Conservation (phyloP, 2,329 filamentous ascomycete genomes). For the Alternaria sp. region DNA sequence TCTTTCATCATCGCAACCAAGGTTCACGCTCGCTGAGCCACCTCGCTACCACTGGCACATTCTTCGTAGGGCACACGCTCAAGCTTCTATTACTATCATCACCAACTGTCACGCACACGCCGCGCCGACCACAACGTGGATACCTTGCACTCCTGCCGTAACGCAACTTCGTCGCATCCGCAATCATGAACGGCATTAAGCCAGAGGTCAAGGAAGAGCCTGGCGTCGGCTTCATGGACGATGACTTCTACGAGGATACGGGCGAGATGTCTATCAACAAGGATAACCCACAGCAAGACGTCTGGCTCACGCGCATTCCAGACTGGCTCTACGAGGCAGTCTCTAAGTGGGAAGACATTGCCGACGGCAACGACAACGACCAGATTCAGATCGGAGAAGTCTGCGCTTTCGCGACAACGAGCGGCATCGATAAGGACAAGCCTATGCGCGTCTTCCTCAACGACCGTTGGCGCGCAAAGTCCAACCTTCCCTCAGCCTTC, state of each 20-base stretch:
- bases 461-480: conserved; percentile 71
- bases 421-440: conserved; percentile 37
- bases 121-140: not conserved
- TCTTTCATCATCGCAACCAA: conserved; percentile 19
- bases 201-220: conserved; percentile 53
- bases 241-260: conserved; percentile 56
- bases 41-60: conserved; percentile 8
- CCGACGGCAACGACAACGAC: conserved; percentile 49
- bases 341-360: conserved; percentile 47
- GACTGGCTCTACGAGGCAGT: conserved; percentile 52
- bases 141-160: not conserved
- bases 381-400: conserved; percentile 51
- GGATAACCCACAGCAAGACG: conserved; percentile 36
- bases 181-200: conserved; percentile 53
- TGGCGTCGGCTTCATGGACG: conserved; percentile 50
- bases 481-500: conserved; percentile 86
- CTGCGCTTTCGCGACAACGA: conserved; percentile 37
- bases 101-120: not conserved
- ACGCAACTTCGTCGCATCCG: conserved; percentile 2
- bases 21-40: conserved; percentile 5
- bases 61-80: not conserved
- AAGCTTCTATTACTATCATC: conserved; percentile 6
- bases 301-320: conserved; percentile 52
- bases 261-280: conserved; percentile 52
- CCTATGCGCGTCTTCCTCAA: conserved; percentile 74